A percentile compares a stretch with the other conserved stretches of the same genome.
Conservation (phyloP, 164 flowering plant genomes). For the Vitis rotundifolia region DNA sequence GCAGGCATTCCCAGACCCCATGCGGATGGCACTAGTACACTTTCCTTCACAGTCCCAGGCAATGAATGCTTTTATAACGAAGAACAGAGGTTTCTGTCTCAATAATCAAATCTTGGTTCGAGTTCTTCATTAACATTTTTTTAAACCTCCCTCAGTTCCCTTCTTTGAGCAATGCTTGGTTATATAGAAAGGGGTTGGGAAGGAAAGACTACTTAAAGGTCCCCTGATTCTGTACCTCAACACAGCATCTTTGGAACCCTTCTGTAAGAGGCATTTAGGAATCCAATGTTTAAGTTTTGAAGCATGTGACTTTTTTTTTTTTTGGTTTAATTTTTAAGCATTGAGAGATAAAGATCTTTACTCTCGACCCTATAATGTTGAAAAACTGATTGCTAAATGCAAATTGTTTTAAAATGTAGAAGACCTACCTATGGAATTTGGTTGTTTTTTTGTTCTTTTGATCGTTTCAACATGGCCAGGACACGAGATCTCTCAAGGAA, state of each 20-base stretch:
- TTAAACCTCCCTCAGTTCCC: not conserved
- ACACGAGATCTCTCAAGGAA: too few relatives aligned
- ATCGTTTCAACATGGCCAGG: too few relatives aligned
- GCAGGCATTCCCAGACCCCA: constrained; percentile 22
- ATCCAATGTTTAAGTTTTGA: not conserved
- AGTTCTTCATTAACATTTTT: constrained; percentile 53
- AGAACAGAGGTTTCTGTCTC: constrained; percentile 62
- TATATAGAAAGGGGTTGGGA: not conserved
- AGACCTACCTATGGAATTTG: too few relatives aligned
- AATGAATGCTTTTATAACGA: constrained; percentile 52
- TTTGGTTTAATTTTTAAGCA: too few relatives aligned
- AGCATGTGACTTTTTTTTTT: not conserved
- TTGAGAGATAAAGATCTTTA: not conserved
- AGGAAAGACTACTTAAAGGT: not conserved
- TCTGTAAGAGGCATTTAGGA: not conserved
- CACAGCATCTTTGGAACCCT: not conserved
- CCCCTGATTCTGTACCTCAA: not conserved
- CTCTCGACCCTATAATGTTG: not conserved
- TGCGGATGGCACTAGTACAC: constrained; percentile 48
- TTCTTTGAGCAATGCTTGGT: not conserved
- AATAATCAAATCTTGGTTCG: constrained; percentile 54
- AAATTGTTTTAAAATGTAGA: too few relatives aligned
- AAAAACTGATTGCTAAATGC: too few relatives aligned
- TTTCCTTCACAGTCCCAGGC: constrained; percentile 64
- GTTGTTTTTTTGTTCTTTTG: too few relatives aligned